Conservation (phyloP, 2,329 filamentous ascomycete genomes). For the Exutisphaerella laricina region DNA sequence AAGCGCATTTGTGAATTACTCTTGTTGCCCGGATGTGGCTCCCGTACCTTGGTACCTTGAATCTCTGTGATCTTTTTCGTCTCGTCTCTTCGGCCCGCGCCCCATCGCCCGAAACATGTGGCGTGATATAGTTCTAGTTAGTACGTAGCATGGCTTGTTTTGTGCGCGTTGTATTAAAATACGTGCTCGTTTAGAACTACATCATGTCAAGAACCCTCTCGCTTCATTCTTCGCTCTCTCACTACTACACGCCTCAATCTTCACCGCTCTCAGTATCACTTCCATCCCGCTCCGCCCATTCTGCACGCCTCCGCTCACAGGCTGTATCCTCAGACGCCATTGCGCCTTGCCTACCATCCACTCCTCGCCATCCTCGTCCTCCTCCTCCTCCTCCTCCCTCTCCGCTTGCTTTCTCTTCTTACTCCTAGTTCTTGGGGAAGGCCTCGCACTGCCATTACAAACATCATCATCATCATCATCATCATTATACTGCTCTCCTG, state of each 20-base stretch:
- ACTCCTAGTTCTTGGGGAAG: conserved; percentile 1
- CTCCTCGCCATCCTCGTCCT: conserved; percentile 14
- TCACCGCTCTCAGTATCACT: conserved; percentile 28
- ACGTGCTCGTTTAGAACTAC: not conserved
- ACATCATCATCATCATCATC: conserved; percentile 14
- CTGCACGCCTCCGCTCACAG: conserved; percentile 13
- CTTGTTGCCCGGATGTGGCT: no score
- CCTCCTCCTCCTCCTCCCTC: conserved; percentile 11
- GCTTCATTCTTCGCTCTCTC: conserved; percentile 25
- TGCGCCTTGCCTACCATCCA: conserved; percentile 28
- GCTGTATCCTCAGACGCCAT: conserved; percentile 27
- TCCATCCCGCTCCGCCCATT: conserved; percentile 24
- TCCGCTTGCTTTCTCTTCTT: conserved; percentile 5
- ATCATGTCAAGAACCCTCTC: conserved; percentile 22
- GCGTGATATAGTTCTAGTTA: no score
- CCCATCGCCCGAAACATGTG: no score
- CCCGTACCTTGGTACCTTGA: no score
- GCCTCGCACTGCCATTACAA: not conserved
- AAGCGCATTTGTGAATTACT: no score
- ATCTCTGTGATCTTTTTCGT: no score
- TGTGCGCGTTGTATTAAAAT: not conserved
- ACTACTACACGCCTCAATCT: conserved; percentile 27
- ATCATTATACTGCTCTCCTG: conserved; percentile 7
- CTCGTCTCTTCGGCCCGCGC: no score
- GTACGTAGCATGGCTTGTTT: no score